Conservation (phyloP, 768 basidiomycete genomes). For the Termitomyces titanicus region DNA sequence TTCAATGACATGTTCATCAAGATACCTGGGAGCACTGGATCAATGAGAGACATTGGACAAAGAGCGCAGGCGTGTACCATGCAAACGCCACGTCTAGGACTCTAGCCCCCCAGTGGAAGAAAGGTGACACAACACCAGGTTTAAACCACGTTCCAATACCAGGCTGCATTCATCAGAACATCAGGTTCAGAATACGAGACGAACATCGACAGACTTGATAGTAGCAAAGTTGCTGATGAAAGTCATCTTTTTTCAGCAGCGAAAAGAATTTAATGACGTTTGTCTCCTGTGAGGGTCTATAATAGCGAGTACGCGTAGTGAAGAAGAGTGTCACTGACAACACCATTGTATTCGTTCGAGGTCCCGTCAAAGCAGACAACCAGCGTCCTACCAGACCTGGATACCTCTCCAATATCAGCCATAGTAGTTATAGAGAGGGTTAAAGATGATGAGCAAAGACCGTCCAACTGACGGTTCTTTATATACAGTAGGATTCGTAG, state of each 20-base stretch:
- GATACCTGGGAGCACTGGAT: constrained; percentile 42
- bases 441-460: not conserved
- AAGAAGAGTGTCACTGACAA: constrained; percentile 24
- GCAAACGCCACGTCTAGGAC: constrained; percentile 68
- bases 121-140: constrained; percentile 63
- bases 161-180: constrained; percentile 22
- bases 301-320: not conserved
- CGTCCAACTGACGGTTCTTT: not conserved
- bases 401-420: constrained; percentile 12
- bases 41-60: not conserved
- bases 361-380: constrained; percentile 63
- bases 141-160: constrained; percentile 51
- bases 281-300: constrained; percentile 18
- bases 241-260: constrained; percentile 25
- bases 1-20: constrained; percentile 67
- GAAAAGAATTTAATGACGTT: constrained; percentile 29
- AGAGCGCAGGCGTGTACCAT: constrained; percentile 41
- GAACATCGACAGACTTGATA: constrained; percentile 52
- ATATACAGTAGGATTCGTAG: constrained; percentile 6
- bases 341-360: constrained; percentile 33
- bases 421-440: constrained; percentile 4
- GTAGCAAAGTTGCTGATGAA: constrained; percentile 22
- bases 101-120: constrained; percentile 56
- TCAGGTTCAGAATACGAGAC: not conserved
- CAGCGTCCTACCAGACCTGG: constrained; percentile 12